Conservation (phyloP, 139 green algal species). For the Yamagishiella unicocca region DNA sequence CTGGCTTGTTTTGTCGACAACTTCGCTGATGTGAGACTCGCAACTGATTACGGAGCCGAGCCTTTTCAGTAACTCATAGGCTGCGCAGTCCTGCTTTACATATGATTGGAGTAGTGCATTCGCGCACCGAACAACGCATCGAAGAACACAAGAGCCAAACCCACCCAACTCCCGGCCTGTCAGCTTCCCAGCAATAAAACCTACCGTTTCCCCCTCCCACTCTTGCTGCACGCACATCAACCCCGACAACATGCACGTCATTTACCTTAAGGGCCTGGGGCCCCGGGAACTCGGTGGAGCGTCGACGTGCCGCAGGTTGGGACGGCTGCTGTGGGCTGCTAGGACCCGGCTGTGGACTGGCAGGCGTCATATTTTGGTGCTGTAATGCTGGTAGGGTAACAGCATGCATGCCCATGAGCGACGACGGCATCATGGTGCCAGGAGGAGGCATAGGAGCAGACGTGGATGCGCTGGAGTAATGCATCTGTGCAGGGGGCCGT, state of each 20-base stretch:
- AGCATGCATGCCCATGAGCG: not conserved
- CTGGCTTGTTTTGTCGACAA: too few species aligned
- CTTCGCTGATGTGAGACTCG: too few species aligned
- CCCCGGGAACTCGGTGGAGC: conserved; percentile 36
- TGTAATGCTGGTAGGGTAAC: not conserved
- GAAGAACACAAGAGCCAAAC: too few species aligned
- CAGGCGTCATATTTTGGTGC: not conserved
- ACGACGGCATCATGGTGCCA: not conserved
- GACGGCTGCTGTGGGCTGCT: not conserved
- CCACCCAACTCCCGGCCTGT: too few species aligned
- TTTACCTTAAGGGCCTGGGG: conserved; percentile 35
- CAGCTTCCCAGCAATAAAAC: too few species aligned
- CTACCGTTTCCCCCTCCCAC: too few species aligned
- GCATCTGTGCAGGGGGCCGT: not conserved
- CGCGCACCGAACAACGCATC: too few species aligned
- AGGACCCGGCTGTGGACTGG: conserved; percentile 8
- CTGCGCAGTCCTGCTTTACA: too few species aligned
- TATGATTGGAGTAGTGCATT: too few species aligned
- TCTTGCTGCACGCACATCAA: not conserved
- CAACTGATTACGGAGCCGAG: too few species aligned
- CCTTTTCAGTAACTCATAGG: too few species aligned
- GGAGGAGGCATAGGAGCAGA: not conserved
- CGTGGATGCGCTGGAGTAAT: not conserved
- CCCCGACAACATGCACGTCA: not conserved
- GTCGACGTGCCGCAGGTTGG: not conserved